phyloP scores from a whole-genome alignment of 352 stramenopile genomes.

The Phytopythium ostracodes region DNA sequence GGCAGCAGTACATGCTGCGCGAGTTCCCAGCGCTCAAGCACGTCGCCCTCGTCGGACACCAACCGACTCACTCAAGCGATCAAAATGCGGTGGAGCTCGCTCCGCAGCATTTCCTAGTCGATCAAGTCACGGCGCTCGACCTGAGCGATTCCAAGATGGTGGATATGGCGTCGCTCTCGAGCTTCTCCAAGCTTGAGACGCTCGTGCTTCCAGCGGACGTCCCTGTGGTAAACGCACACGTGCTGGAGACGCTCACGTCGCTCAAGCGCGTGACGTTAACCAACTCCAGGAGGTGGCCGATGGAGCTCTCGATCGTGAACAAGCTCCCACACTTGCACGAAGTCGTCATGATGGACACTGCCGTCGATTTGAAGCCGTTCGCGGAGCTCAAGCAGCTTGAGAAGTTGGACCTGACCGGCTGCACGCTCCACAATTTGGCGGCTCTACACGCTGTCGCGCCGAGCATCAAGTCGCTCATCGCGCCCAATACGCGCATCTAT shows the following conservation, averaged over 20 bases:
- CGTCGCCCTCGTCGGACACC: neutral
- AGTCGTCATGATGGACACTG: neutral
- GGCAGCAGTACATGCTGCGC: slow-evolving; percentile 1
- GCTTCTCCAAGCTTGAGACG: neutral
- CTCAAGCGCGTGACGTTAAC: neutral
- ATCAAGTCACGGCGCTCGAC: neutral
- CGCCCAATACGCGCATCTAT: neutral
- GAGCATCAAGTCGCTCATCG: neutral
- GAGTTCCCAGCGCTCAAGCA: neutral
- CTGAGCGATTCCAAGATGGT: neutral
- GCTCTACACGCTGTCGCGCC: neutral
- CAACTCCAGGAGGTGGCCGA: too few relatives aligned
- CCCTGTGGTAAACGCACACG: neutral
- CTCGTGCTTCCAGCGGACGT: neutral
- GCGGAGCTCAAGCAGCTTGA: neutral
- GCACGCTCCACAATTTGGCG: neutral
- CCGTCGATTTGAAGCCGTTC: neutral
- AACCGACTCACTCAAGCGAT: neutral
- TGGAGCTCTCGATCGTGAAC: neutral
- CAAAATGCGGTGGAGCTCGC: neutral
- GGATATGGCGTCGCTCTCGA: neutral
- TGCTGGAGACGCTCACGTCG: neutral
- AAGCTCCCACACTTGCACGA: neutral
- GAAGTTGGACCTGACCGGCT: neutral
- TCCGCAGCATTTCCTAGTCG: neutral